Base-by-base conservation (phyloP, 768 basidiomycete genomes). In the Leucocoprinus birnbaumii region DNA sequence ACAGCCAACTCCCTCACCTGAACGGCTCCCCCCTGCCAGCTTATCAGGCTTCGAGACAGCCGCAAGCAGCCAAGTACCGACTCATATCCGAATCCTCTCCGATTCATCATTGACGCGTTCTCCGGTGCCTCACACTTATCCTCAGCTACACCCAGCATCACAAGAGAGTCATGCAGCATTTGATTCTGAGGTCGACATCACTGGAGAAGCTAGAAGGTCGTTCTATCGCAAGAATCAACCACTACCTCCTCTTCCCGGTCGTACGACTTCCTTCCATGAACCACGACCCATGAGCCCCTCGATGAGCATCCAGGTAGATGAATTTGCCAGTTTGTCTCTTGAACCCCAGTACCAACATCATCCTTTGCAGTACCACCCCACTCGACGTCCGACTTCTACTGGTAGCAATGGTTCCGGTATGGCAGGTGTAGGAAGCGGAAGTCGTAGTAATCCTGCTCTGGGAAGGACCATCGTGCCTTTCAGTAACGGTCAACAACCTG, bases 221-320 rank as follows among this genome's bases (percentile, higher is more conserved):
- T 31, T 31, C 11, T 31, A 31, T 11, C 51, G 38, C 22, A n/a
- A 13, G 26, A 3, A 52, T 22, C 41, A 31, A 9, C 51, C 51
- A 16, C 26, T 52, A 19, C 51, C 51, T 2, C 51, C 51, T 2
- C 51, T 52, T 34, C 51, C 51, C 31, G 31, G 31, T 26, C 26
- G 27, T 21, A 19, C 40, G 10, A 27, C 24, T 13, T 14, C 14
- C 34, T 19, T 26, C 5, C 27, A 19, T 19, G 21, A 25, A 25
- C 24, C 19, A 27, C 45, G 14, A 46, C n/a, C 42, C 6, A 18
- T 9, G 34, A 44, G 42, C 9, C 31, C 16, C 2, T 25, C 25
- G 11, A 7, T 14, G 8, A 34, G 27, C 11, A 52, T 22, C 26
- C 51, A 42, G 27, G 42, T 31, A 21, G 18, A 34, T 22, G n/a